Evolutionary conservation across 345 rosid genomes (phyloP).

Genomic region (Melaleuca alternifolia): DNA sequence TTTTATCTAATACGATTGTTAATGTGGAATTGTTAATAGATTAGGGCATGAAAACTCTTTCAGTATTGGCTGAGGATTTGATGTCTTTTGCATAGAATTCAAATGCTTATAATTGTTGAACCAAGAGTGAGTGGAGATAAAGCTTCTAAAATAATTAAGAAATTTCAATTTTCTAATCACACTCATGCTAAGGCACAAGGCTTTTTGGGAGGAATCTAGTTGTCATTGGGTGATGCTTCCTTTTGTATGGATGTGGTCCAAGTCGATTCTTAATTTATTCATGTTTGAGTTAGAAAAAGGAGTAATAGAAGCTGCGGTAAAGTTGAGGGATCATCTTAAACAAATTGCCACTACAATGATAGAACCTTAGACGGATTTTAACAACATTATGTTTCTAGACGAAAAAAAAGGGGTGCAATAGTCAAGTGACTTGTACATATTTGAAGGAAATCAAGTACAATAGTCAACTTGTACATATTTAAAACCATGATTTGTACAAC

Average conservation of each 20-base stretch:
- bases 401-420: too few relatives aligned
- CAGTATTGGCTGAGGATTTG: background rate
- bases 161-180: background rate
- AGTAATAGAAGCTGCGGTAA: background rate
- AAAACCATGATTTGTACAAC: too few relatives aligned
- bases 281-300: background rate
- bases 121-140: background rate
- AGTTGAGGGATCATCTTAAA: background rate
- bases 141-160: background rate
- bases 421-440: too few relatives aligned
- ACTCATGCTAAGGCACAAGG: background rate
- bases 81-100: background rate
- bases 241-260: background rate
- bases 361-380: background rate
- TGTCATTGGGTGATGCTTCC: background rate
- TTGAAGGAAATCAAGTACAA: too few relatives aligned
- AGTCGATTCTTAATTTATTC: background rate
- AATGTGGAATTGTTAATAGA: background rate
- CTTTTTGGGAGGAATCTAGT: background rate
- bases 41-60: background rate
- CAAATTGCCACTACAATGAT: background rate
- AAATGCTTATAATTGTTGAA: background rate
- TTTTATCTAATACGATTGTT: background rate
- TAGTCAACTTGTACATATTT: too few relatives aligned
- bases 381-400: too few relatives aligned